Base-by-base conservation (phyloP, 2,329 filamentous ascomycete genomes). In the Sporothrix globosa region DNA sequence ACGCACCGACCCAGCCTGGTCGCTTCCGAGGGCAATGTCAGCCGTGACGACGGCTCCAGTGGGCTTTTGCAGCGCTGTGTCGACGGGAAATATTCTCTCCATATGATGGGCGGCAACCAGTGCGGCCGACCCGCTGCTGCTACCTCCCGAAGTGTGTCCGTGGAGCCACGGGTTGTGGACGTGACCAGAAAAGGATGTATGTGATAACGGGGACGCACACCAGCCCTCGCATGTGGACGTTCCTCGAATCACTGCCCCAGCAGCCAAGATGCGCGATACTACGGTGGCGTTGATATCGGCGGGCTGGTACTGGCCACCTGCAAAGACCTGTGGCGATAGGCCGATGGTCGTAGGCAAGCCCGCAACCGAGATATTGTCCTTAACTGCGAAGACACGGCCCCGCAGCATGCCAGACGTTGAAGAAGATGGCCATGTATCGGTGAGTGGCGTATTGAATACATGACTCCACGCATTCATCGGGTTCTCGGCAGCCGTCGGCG, bases 121-220 rank as follows among this genome's bases (percentile, higher is more conserved):
- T 0, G 79, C 79, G 0, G 84, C 91, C 5, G 88, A 89, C 1
- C 92, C 92, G 3, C 90, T 91, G 0, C 91, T 93, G 4, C 89
- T 92, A 7, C 92, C 92, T 63, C 92, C 91, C 4, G 88, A 87
- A 77, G 95, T 95, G 80, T 92, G 94, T 1, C 82, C 78, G 0
- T 81, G 77, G 76, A 93, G 92, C 78, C 92, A 88, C 0, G 92
- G 92, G 75, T 96, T 95, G 27, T 84, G 83, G 0, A 85, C 87
- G 1, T 88, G 87, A 73, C 93, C 93, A 78, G 91, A 91, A 76
- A 91, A 91, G 3, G 89, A 91, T 0, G 90, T 92, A 75, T 92
- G 79, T 76, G 14, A 76, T 74, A 56, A 77, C 74, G 75, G 81
- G 87, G 74, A 91, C 83, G 9, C 90, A 90, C 69, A 91, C 83